phyloP scores from a whole-genome alignment of 2,329 filamentous ascomycete genomes.

The Pleomassaria siparia region DNA sequence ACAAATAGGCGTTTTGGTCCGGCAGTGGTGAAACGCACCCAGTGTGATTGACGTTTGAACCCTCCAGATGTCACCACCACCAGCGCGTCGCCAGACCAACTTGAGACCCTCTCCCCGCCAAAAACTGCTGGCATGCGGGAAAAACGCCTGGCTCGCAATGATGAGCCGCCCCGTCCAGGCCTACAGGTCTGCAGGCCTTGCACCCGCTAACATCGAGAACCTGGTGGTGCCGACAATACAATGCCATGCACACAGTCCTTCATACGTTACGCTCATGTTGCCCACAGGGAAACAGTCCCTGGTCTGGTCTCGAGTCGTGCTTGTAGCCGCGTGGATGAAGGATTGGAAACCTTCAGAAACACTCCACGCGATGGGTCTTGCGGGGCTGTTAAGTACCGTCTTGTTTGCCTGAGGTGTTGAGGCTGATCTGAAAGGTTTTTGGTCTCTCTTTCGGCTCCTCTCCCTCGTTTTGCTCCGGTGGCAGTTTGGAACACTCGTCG shows the following conservation, averaged over 20 bases:
- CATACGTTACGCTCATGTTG: no score
- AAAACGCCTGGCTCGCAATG: conserved; percentile 21
- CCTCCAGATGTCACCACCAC: conserved; percentile 22
- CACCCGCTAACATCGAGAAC: conserved; percentile 21
- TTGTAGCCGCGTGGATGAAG: conserved; percentile 27
- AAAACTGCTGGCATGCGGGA: conserved; percentile 9
- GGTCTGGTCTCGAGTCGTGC: conserved; percentile 28
- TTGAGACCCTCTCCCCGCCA: conserved; percentile 34
- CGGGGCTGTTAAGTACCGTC: conserved; percentile 18
- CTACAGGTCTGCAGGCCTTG: conserved; percentile 5
- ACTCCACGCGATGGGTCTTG: conserved; percentile 15
- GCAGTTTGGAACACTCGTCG: no score
- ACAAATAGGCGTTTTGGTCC: conserved; percentile 7
- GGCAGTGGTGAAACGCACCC: conserved; percentile 29
- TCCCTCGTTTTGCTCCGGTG: conserved; percentile 12
- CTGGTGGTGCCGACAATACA: no score
- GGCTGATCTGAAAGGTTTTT: conserved; percentile 33
- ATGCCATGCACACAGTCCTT: conserved; percentile 28
- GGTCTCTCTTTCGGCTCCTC: conserved; percentile 27
- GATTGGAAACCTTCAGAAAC: conserved; percentile 32
- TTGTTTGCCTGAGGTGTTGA: conserved; percentile 25
- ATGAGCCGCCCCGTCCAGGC: conserved; percentile 17
- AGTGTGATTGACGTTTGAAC: conserved; percentile 39
- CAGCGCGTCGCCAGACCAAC: conserved; percentile 37
- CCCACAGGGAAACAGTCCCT: no score